Base-by-base conservation (phyloP, 352 stramenopile species). In the Globisporangium nunn region DNA sequence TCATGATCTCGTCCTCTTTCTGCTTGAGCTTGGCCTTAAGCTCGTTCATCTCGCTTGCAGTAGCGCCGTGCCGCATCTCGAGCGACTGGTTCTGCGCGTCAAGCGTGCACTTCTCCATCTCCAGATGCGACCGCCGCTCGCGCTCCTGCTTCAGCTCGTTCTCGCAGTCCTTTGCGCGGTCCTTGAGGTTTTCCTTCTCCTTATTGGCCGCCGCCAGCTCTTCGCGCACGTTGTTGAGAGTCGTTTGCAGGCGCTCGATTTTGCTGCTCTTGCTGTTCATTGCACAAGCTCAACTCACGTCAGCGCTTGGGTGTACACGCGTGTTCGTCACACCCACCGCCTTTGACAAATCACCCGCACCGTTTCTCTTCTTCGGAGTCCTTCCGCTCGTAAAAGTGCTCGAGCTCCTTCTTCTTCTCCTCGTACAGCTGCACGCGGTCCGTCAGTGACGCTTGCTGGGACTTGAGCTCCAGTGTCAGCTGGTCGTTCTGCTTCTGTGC, bases 1-100 rank as follows among this genome's bases (percentile, higher is more conserved):
- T 77, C 1, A 76, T 83, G 0, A 86, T 70, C 50, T 92, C 82
- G 53, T 79, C 67, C 18, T 92, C 78, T 52, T 88, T 89, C 18
- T 79, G 71, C 46, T 73, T 77, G 8, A 90, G 58, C 55, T 81
- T 88, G 3, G 68, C 67, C 49, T 87, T 87, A 17, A 87, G 46
- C 41, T 85, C 74, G 14, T 48, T 45, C 11, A 78, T 56, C 33
- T 89, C 80, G 29, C 54, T 74, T 4, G 48, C 52, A 5, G 54
- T 58, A 30, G 56, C 68, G 31, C 57, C 63, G 17, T 85, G 55
- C 30, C 74, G 75, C 41, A 63, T 59, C 52, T 88, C 72, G n/a
- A 91, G 63, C 40, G 72, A 63, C 46, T 78, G 64, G 35, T 81
- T 77, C 41, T 81, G 78, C 2, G 75, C 68, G 39, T 87, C 70